Evolutionary conservation across 2,329 filamentous ascomycete species (phyloP).

Genomic region (Onygena corvina): DNA sequence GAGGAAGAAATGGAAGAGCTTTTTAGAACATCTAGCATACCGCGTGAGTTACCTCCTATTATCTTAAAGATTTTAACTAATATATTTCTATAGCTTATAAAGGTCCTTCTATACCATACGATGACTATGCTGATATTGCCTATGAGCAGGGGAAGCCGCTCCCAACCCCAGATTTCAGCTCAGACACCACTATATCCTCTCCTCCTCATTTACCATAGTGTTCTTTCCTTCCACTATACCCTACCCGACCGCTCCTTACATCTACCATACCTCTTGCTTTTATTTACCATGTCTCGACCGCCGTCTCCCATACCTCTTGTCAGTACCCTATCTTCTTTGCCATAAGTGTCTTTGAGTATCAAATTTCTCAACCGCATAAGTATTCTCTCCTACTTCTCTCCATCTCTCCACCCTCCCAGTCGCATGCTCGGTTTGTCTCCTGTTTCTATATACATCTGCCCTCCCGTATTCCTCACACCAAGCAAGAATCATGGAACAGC

Average conservation of each 20-base stretch:
- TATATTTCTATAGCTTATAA: constrained; percentile 1
- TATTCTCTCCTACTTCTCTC: too few species aligned
- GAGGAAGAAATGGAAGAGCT: neutral
- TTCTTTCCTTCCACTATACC: too few species aligned
- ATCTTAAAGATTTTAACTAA: constrained; percentile 2
- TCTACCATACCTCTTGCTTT: too few species aligned
- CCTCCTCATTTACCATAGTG: too few species aligned
- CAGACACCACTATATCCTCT: neutral
- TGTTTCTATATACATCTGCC: too few species aligned
- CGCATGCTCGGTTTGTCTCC: neutral
- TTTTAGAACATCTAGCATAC: neutral
- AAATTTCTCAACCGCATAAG: too few species aligned
- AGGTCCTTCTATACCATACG: constrained; percentile 4
- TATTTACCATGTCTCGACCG: too few species aligned
- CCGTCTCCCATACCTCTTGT: too few species aligned
- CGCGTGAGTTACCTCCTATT: constrained; percentile 1
- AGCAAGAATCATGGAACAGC: neutral
- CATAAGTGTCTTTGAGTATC: too few species aligned
- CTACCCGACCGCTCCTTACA: too few species aligned
- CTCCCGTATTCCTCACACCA: neutral
- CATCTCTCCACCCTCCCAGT: neutral
- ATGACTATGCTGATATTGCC: constrained; percentile 1
- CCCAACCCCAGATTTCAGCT: neutral
- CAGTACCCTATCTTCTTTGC: too few species aligned
- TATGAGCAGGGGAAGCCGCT: constrained; percentile 2